phyloP scores from a whole-genome alignment of 2,329 filamentous ascomycete species.

The Acephala macrosclerotiorum region DNA sequence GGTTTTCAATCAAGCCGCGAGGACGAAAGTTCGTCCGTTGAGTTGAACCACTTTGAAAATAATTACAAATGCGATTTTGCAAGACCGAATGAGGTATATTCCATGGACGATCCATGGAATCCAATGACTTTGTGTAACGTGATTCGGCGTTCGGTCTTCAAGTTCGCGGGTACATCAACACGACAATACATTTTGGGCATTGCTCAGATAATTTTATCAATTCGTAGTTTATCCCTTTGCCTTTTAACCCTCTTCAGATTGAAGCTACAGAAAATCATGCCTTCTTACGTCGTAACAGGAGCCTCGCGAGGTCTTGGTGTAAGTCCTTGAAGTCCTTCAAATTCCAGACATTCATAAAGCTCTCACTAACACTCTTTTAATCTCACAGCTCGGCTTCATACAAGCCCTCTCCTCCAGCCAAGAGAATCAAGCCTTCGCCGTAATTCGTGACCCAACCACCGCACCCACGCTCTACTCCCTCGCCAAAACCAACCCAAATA shows the following conservation, averaged over 20 bases:
- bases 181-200: background rate
- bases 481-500: slow-evolving; percentile 16
- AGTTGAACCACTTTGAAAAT: no score
- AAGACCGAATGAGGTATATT: no score
- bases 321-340: background rate
- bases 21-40: no score
- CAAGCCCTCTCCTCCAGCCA: background rate
- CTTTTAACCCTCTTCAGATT: background rate
- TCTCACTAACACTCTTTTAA: background rate
- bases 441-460: slow-evolving; percentile 19
- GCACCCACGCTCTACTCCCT: slow-evolving; percentile 13
- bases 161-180: background rate
- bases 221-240: background rate
- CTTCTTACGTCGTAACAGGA: background rate
- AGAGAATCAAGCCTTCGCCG: slow-evolving; percentile 19
- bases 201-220: background rate
- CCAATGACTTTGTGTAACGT: background rate
- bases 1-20: no score
- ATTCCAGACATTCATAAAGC: background rate
- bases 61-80: background rate
- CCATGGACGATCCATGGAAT: no score
- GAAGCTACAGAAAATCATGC: background rate
- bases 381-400: background rate
- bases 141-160: background rate
- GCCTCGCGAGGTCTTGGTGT: slow-evolving; percentile 1